Conservation (phyloP, 116 monocot species). For the Thalassia testudinum region DNA sequence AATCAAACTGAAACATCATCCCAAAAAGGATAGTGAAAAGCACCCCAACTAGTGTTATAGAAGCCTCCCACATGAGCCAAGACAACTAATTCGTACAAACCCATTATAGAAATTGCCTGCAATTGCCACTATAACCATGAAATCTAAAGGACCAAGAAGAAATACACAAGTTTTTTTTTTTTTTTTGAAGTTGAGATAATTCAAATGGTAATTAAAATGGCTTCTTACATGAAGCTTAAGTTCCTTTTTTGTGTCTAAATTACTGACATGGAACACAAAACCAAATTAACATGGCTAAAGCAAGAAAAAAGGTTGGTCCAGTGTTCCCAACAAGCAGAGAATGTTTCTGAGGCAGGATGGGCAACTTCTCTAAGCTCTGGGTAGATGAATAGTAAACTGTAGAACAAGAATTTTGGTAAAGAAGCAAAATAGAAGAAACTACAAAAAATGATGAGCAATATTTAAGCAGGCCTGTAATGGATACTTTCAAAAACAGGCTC, state of each 20-base stretch:
- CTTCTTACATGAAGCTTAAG: constrained; percentile 73
- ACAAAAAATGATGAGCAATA: no score
- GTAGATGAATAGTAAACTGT: constrained; percentile 50
- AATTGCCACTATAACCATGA: constrained; percentile 1
- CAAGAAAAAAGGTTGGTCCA: constrained; percentile 88
- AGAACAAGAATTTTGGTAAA: no score
- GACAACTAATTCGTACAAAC: constrained; percentile 94
- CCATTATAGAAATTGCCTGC: constrained; percentile 95
- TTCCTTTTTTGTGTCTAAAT: constrained; percentile 81
- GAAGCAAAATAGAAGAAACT: no score
- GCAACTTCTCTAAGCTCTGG: constrained; percentile 76
- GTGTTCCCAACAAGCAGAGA: constrained; percentile 51
- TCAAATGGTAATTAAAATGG: no score
- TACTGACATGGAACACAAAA: constrained; percentile 88
- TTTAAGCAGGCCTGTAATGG: no score
- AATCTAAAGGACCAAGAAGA: no score
- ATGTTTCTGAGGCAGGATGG: constrained; percentile 75
- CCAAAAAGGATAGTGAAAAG: constrained; percentile 77
- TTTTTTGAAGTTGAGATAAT: no score
- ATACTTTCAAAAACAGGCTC: no score
- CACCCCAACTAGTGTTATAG: constrained; percentile 42
- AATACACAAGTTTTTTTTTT: no score
- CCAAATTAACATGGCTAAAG: constrained; percentile 97
- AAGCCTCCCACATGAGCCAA: constrained; percentile 88
- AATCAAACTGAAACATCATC: constrained; percentile 87